Percentiles rank a stretch among this genome's conserved stretches.
Conservation (phyloP, 495 filamentous ascomycete species). For the Sphaerosporella brunnea region DNA sequence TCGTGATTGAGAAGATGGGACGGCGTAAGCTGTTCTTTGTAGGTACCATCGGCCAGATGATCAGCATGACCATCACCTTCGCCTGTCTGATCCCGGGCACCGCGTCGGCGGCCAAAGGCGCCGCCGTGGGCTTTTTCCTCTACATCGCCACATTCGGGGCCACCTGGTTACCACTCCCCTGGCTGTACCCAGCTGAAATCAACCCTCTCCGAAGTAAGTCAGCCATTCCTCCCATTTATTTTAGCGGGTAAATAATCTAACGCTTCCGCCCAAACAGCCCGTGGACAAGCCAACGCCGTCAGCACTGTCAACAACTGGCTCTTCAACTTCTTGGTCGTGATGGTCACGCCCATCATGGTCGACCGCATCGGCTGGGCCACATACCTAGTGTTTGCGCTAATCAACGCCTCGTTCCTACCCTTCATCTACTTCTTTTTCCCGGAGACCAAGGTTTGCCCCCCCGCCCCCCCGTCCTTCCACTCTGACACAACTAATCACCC, state of each 20-base stretch:
- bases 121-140: slow-evolving; percentile 56
- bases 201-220: slow-evolving; percentile 46
- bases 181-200: slow-evolving; percentile 53
- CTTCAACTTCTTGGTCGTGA: slow-evolving; percentile 66
- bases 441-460: no score
- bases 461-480: no score
- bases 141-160: slow-evolving; percentile 66
- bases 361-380: slow-evolving; percentile 51
- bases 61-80: slow-evolving; percentile 63
- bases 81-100: slow-evolving; percentile 46
- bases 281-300: slow-evolving; percentile 57
- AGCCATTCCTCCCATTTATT: neutral
- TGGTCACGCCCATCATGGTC: slow-evolving; percentile 64
- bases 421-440: slow-evolving; percentile 48
- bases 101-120: slow-evolving; percentile 41
- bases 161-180: slow-evolving; percentile 54
- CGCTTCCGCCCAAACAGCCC: slow-evolving; percentile 22
- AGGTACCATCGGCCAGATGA: slow-evolving; percentile 49
- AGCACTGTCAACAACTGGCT: slow-evolving; percentile 65
- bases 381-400: slow-evolving; percentile 58
- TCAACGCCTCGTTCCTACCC: slow-evolving; percentile 55
- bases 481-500: no score
- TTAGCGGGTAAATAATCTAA: no score
- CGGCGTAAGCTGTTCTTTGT: slow-evolving; percentile 53
- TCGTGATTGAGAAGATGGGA: slow-evolving; percentile 58